A percentile compares a stretch with the other conserved stretches of the same genome.
phyloP scores from a whole-genome alignment of 345 rosid species.

The Aquilaria malaccensis region DNA sequence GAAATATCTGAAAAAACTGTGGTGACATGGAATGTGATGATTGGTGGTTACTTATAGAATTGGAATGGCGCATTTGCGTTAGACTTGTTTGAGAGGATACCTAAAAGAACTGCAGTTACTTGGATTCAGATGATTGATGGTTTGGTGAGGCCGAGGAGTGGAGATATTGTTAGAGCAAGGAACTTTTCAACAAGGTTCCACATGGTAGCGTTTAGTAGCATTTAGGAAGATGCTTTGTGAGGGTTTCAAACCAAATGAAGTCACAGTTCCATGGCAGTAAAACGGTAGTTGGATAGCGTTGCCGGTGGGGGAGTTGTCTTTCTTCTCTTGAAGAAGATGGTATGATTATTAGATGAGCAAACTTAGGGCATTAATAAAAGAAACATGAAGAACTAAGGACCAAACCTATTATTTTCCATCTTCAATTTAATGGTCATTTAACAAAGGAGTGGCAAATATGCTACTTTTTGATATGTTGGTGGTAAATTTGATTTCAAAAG shows the following conservation, averaged over 20 bases:
- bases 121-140: constrained; percentile 80
- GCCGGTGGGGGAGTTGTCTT: too few relatives aligned
- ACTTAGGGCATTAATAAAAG: too few relatives aligned
- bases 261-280: constrained; percentile 26
- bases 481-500: too few relatives aligned
- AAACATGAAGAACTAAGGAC: too few relatives aligned
- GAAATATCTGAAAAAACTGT: constrained; percentile 57
- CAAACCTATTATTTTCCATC: too few relatives aligned
- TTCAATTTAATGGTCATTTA: too few relatives aligned
- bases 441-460: too few relatives aligned
- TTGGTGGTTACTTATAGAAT: constrained; percentile 46
- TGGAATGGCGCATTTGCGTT: constrained; percentile 36
- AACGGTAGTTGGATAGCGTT: too few relatives aligned
- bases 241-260: constrained; percentile 57
- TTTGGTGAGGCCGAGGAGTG: constrained; percentile 29
- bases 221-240: constrained; percentile 47
- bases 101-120: constrained; percentile 36
- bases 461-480: too few relatives aligned
- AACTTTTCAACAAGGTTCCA: constrained; percentile 51
- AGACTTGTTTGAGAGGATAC: constrained; percentile 38
- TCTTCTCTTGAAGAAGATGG: too few relatives aligned
- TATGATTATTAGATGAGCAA: too few relatives aligned
- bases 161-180: constrained; percentile 49
- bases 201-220: constrained; percentile 43
- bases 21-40: constrained; percentile 69